These are phyloP conservation scores for Striga asiatica DNA, from an alignment of 257 asterid genomes.

Conservation along the genomic window DNA sequence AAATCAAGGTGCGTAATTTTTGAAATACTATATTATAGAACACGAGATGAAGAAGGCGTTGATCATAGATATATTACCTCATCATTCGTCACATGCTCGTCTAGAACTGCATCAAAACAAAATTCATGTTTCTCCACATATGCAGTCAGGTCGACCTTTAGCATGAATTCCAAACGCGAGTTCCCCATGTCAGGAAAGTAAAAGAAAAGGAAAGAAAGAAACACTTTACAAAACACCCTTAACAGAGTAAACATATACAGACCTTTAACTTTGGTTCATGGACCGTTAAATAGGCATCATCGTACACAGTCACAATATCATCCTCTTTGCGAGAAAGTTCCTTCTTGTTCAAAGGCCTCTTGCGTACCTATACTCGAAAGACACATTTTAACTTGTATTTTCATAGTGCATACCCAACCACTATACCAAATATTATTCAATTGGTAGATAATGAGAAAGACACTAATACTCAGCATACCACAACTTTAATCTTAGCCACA, in stretches of 20 bases:
- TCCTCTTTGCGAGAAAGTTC: constrained; percentile 83
- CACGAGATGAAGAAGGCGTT: not conserved
- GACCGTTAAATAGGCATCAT: constrained; percentile 64
- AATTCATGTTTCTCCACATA: constrained; percentile 95
- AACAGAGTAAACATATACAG: constrained; percentile 11
- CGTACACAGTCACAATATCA: constrained; percentile 71
- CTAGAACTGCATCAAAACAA: constrained; percentile 93
- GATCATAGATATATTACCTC: constrained; percentile 59
- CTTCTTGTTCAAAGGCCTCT: constrained; percentile 95
- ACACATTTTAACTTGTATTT: constrained; percentile 13
- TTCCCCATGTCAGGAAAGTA: constrained; percentile 8
- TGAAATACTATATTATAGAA: not conserved
- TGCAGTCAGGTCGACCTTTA: constrained; percentile 96
- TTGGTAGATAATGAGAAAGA: constrained; percentile 8
- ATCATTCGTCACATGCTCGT: constrained; percentile 83
- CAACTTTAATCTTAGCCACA: constrained; percentile 94
- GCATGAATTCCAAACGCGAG: constrained; percentile 22
- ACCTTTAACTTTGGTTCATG: constrained; percentile 96
- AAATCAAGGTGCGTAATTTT: no score
- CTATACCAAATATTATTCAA: constrained; percentile 5
- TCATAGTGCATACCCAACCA: constrained; percentile 4
- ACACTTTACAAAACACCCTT: not conserved
- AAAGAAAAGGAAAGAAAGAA: not conserved
- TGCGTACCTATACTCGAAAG: constrained; percentile 64
- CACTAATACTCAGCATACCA: constrained; percentile 47